Evolutionary conservation across 257 asterid genomes (phyloP).

Genomic region (Jasminum sambac): DNA sequence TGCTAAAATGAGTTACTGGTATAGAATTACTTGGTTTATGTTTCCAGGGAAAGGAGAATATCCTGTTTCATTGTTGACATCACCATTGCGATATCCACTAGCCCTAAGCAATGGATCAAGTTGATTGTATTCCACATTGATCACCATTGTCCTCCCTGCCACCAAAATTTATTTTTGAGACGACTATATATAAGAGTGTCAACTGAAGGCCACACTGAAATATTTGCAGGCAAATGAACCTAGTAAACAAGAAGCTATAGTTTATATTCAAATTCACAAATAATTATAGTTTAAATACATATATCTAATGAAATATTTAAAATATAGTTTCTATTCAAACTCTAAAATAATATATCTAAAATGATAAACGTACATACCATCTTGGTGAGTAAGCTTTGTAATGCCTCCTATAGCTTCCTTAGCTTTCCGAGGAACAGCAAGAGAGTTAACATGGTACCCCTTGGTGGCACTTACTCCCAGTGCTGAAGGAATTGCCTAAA

Average conservation of each 20-base stretch:
- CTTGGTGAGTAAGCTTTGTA: conserved; percentile 83
- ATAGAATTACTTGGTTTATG: conserved; percentile 79
- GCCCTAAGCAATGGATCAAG: conserved; percentile 98
- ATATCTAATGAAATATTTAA: too few species aligned
- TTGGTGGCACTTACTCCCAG: conserved; percentile 89
- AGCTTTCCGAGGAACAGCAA: conserved; percentile 98
- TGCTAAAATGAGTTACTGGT: conserved; percentile 16
- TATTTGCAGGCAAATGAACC: background rate
- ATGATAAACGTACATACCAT: conserved; percentile 49
- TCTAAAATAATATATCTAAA: too few species aligned
- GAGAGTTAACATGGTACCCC: conserved; percentile 93
- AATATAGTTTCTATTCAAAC: too few species aligned
- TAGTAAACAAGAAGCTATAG: background rate
- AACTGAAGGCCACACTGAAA: background rate
- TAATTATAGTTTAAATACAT: too few species aligned
- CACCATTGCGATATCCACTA: conserved; percentile 88
- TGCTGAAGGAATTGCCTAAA: conserved; percentile 88
- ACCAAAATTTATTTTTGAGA: conserved; percentile 19
- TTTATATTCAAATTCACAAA: too few species aligned
- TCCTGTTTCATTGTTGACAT: conserved; percentile 89
- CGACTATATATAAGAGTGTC: conserved; percentile 11
- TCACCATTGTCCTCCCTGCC: conserved; percentile 96
- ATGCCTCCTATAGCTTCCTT: conserved; percentile 99
- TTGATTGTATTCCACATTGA: conserved; percentile 99
- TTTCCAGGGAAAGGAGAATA: conserved; percentile 99